A percentile compares a stretch with the other conserved stretches of the same genome.
These are phyloP conservation scores for Cenchrus americanus DNA, from an alignment of 176 grass and related monocot species.

Conservation along the genomic window DNA sequence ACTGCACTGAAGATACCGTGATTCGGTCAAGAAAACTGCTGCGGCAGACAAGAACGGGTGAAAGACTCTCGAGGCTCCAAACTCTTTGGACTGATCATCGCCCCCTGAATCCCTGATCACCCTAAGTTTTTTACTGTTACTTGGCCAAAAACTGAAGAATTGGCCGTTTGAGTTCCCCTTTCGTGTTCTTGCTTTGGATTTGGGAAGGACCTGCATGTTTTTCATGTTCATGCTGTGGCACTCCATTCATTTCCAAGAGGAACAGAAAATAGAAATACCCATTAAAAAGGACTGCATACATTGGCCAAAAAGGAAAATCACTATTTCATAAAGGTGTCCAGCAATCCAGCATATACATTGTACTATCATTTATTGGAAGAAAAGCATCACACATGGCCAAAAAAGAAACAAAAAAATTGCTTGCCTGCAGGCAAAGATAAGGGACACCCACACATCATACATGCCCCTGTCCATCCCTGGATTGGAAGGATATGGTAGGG, in stretches of 20 bases:
- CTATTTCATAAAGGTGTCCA: neutral
- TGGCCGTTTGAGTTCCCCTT: neutral
- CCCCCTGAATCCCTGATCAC: neutral
- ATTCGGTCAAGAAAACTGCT: neutral
- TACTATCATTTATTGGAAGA: neutral
- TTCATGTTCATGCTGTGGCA: neutral
- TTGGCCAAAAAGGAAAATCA: neutral
- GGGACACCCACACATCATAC: conserved; percentile 8
- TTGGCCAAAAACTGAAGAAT: conserved; percentile 7
- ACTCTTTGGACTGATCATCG: neutral
- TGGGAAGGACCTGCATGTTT: neutral
- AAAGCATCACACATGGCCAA: neutral
- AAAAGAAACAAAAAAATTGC: neutral
- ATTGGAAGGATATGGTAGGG: conserved; percentile 33
- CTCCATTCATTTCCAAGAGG: neutral
- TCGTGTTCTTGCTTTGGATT: neutral
- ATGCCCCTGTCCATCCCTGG: conserved; percentile 23
- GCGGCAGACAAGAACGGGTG: neutral
- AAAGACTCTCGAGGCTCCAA: neutral
- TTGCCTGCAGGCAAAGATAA: conserved; percentile 27
- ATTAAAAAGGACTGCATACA: neutral
- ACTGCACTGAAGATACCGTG: neutral
- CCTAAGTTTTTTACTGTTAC: neutral
- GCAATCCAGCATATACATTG: neutral
- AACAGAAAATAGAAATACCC: neutral